Conservation (phyloP, 108 stramenopile species). For the Cyclotella cryptica region DNA sequence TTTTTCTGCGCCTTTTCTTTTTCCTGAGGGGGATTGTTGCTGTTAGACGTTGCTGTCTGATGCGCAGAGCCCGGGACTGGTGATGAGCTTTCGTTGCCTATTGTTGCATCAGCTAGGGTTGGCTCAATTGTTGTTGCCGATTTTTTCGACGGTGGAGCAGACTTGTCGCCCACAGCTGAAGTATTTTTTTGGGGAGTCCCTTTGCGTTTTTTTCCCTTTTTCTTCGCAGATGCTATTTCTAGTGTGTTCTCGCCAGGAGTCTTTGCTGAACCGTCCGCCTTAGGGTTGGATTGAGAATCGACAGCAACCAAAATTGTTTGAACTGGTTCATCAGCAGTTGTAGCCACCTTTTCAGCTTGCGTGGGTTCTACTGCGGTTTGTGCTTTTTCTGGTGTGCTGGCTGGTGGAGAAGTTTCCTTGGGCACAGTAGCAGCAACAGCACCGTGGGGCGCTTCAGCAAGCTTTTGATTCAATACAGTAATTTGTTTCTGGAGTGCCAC, state of each 20-base stretch:
- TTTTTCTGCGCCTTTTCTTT: neutral
- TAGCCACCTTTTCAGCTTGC: neutral
- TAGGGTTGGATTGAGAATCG: conserved; percentile 11
- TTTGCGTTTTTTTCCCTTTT: conserved; percentile 46
- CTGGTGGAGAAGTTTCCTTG: neutral
- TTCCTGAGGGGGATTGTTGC: no score
- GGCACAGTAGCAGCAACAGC: neutral
- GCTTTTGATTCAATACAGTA: conserved; percentile 34
- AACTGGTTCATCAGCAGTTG: conserved; percentile 11
- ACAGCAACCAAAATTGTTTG: conserved; percentile 7
- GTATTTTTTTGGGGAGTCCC: conserved; percentile 44
- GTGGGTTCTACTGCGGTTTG: neutral
- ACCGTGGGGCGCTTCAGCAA: neutral
- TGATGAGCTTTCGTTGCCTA: neutral
- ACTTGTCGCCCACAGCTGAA: neutral
- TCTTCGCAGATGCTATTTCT: conserved; percentile 8
- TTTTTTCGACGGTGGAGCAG: conserved; percentile 9
- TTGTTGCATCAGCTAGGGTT: neutral
- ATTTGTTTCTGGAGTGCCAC: conserved; percentile 42
- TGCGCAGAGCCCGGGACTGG: neutral
- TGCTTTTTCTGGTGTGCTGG: no score
- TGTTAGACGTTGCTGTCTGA: neutral
- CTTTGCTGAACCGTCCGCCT: conserved; percentile 1
- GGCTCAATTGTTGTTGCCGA: neutral
- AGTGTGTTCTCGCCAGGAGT: neutral